Percentiles rank a stretch among this genome's conserved stretches.
phyloP scores from a whole-genome alignment of 192 early-diverging fungal genomes.

The Helicostylum pulchrum region DNA sequence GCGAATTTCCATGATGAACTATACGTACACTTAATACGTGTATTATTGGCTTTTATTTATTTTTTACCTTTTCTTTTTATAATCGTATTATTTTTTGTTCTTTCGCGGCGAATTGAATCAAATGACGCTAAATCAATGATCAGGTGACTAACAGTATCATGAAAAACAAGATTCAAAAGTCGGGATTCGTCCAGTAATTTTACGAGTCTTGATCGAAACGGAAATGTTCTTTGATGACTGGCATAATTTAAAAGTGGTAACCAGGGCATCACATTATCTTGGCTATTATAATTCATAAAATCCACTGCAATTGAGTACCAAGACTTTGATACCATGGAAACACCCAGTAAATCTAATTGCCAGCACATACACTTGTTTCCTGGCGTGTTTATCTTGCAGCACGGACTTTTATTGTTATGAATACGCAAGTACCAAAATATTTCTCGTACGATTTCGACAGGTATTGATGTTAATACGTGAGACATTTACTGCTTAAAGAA shows the following conservation, averaged over 20 bases:
- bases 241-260: not conserved
- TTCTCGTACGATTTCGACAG: not conserved
- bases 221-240: slow-evolving; percentile 7
- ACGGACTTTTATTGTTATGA: not conserved
- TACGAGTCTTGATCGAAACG: not conserved
- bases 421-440: not conserved
- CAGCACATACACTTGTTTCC: not conserved
- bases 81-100: not conserved
- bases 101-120: not conserved
- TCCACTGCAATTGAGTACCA: not conserved
- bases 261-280: not conserved
- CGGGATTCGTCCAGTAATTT: not conserved
- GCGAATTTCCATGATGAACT: not conserved
- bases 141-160: not conserved
- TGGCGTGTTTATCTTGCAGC: too few relatives aligned
- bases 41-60: not conserved
- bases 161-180: not conserved
- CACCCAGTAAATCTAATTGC: not conserved
- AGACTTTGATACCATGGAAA: not conserved
- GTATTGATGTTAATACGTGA: not conserved
- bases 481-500: too few relatives aligned
- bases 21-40: not conserved
- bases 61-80: not conserved
- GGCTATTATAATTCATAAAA: not conserved
- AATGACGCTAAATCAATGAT: slow-evolving; percentile 6